Base-by-base conservation (phyloP, 192 early-diverging fungal genomes). In the Chytriomyces confervae region DNA sequence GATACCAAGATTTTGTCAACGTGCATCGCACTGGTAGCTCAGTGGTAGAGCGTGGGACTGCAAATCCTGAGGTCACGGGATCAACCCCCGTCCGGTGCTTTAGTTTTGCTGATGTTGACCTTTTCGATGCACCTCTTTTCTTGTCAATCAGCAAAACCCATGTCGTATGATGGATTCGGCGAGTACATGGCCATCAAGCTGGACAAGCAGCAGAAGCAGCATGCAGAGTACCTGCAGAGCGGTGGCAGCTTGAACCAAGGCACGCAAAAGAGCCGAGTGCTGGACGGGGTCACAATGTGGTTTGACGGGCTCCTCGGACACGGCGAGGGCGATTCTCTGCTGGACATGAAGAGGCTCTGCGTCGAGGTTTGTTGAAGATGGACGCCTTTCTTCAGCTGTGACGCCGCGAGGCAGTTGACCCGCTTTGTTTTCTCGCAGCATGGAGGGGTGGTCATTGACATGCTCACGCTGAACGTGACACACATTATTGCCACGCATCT, bases 151-250 rank as follows among this genome's bases (percentile, higher is more conserved):
- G 24, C 0, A 27, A 27, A 27, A 68, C 18, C 67, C 47, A 72
- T 72, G 63, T 43, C 75, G 11, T 77, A 69, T 48, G 50, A 69
- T 43, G 65, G 65, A 9, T 20, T 64, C 7, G 45, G 76, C 3
- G 84, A 86, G 60, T 87, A 87, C 66, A 84, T 87, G 82, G 61
- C 69, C 10, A 61, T 66, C 29, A 87, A 87, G 70, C 65, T 77
- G 18, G 66, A 70, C n/a, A 87, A 87, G 73, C 82, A 84, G 69
- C 69, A 80, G 27, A 48, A 48, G 8, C 86, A 87, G 62, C 69
- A 69, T 27, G 47, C 62, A 20, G 75, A 72, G 29, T 44, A 82
- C 57, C 20, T 57, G 20, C 16, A 57, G 13, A 57, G 53, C 53
- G 53, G 71, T 62, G 57, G 82, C 57, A 10, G 44, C 53, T 50